Evolutionary conservation across 495 filamentous ascomycete species (phyloP), one percentile per base, ranked within the genome.

Genomic region (Pseudoneurospora amorphoporcata): DNA sequence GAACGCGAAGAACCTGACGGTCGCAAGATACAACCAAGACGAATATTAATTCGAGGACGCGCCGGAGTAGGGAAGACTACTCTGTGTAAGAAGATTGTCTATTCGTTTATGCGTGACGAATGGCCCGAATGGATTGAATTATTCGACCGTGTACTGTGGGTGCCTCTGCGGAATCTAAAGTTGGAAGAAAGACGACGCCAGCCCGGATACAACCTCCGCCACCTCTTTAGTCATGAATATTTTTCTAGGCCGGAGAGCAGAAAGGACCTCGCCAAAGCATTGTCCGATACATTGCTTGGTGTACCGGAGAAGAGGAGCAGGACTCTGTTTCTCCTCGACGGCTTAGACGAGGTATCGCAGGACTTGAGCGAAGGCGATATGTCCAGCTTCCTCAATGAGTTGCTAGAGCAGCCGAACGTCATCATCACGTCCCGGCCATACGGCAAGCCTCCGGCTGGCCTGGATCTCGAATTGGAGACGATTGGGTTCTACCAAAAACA

Each of bases 341-440:
- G 83, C 39, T 72, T 84, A 32, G 83, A 85, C 72, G 83, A 85
- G 76, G 73, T 84, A 23, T 80, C 75, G 23, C 53, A 80, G 39
- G 74, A 77, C 38, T 74, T 80, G 58, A 61, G 73, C 69, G 14
- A 19, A 71, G 38, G 39, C 68, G 39, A 72, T 29, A 78, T 77
- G 74, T 72, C 23, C 69, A 10, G 70, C 32, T 75, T 84, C 39
- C 74, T 86, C 29, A 16, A 73, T 32, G 37, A 70, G 4, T 78
- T 86, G 47, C 72, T 86, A 65, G 76, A 81, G 42, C 76, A 79
- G 45, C 77, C 81, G 1, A 79, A 81, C 47, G 72, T 81, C 41
- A 77, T 84, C 69, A 77, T 83, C 39, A 83, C 81, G 17, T 81
- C 82, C 37, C 80, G 80, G 38, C 81, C 80, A 74, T 73, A 74